Base-by-base conservation (phyloP, 2,329 filamentous ascomycete species). In the Penicillium thymicola region DNA sequence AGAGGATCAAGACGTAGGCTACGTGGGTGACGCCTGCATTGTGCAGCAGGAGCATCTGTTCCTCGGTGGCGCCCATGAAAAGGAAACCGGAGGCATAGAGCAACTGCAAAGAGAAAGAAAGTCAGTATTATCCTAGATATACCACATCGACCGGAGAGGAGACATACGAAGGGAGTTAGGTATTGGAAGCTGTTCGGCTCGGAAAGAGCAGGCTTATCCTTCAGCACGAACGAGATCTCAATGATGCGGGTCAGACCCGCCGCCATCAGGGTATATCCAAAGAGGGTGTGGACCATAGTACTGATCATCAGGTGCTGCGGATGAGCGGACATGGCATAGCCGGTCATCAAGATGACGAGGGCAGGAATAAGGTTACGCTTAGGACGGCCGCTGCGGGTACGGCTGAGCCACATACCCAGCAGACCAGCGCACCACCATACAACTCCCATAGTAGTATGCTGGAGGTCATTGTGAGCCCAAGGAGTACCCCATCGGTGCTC, bases 361-460 rank as follows among this genome's bases (percentile, higher is more conserved):
- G 86, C 92, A 0, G 94, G 94, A 53, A 99, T 86, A 59, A 99
- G 85, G 76, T 99, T 99, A 65, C 94, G 85, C 80, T 93, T 92
- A 9, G 94, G 92, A 41, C 85, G 82, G 50, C 94, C 93, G 61
- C 93, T 86, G 55, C 90, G 85, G 70, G 88, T 90, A 60, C 85
- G 84, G 72, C 91, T 96, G 38, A 99, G 81, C 94, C 93, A 99
- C 51, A 99, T 83, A 41, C 94, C 94, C 11, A 93, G 83, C 30
- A 99, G 78, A 25, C 94, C 94, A 8, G 94, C 93, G 67, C 87
- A 89, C 93, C 93, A 99, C 94, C 94, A 99, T 50, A 99, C 86
- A 60, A 99, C 85, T n/a, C 94, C 94, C 93, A 99, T 97, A n/a
- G 89, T 90, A 0, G 94, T 99, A 74, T 99, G 94, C 74, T 99